A percentile compares a stretch with the other conserved stretches of the same genome.
Conservation (phyloP, 1,284 basidiomycete species). For the Xerocomus alliaceus region DNA sequence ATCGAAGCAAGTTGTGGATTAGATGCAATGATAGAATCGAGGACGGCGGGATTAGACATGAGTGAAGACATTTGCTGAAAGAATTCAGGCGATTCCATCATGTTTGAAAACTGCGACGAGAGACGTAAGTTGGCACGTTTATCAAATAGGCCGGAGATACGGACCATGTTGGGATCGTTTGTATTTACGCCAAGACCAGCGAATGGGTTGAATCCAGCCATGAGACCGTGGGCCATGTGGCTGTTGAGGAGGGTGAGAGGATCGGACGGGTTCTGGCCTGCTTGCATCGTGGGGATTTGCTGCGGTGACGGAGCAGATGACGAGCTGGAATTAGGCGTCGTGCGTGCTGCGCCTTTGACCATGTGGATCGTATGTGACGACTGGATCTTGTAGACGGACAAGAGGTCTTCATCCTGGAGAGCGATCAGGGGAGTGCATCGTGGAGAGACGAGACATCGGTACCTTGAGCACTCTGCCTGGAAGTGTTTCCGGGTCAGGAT, state of each 20-base stretch:
- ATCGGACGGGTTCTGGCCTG: slow-evolving; percentile 82
- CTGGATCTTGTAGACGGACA: slow-evolving; percentile 89
- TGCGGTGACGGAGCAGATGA: slow-evolving; percentile 46
- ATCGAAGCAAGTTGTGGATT: slow-evolving; percentile 83
- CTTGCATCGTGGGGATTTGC: slow-evolving; percentile 78
- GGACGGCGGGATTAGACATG: slow-evolving; percentile 80
- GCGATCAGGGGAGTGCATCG: slow-evolving; percentile 14
- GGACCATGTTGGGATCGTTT: slow-evolving; percentile 89
- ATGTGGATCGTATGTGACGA: slow-evolving; percentile 88
- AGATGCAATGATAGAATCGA: slow-evolving; percentile 83
- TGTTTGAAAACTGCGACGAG: slow-evolving; percentile 68
- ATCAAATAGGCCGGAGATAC: slow-evolving; percentile 28
- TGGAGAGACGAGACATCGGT: slow-evolving; percentile 5
- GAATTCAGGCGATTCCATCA: slow-evolving; percentile 86
- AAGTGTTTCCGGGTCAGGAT: background rate
- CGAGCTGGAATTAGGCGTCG: slow-evolving; percentile 40
- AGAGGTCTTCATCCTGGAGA: slow-evolving; percentile 77
- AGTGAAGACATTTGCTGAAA: slow-evolving; percentile 76
- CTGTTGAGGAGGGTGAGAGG: slow-evolving; percentile 78
- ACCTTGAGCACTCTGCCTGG: slow-evolving; percentile 78
- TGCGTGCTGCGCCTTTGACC: slow-evolving; percentile 84
- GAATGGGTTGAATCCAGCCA: slow-evolving; percentile 88
- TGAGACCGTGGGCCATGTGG: slow-evolving; percentile 71
- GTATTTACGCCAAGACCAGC: slow-evolving; percentile 84
- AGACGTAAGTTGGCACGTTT: background rate